Evolutionary conservation across 495 filamentous ascomycete genomes (phyloP).

Genomic region (Penicillium taxi): DNA sequence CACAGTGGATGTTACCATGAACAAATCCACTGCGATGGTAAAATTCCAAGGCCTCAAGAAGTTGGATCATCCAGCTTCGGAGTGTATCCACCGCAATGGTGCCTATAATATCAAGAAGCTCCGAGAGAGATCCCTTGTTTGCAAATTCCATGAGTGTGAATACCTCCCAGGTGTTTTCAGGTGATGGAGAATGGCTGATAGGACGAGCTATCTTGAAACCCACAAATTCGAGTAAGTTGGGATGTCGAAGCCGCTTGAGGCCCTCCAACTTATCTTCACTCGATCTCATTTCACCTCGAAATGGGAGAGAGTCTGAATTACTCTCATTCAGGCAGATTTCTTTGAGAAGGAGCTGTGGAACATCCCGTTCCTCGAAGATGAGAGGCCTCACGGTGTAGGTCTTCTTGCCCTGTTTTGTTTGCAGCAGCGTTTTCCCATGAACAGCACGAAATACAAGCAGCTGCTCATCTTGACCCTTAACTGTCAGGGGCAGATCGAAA

Average conservation of each 20-base stretch:
- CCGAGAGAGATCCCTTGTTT: constrained; percentile 72
- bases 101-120: constrained; percentile 70
- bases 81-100: constrained; percentile 63
- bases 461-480: constrained; percentile 51
- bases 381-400: constrained; percentile 64
- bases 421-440: constrained; percentile 50
- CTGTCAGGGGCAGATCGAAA: constrained; percentile 63
- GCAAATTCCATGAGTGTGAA: constrained; percentile 69
- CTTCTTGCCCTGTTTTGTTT: constrained; percentile 48
- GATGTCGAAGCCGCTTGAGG: constrained; percentile 64
- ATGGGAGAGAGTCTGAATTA: constrained; percentile 39
- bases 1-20: constrained; percentile 69
- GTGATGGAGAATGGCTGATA: constrained; percentile 15
- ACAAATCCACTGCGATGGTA: constrained; percentile 74
- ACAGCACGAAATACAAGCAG: constrained; percentile 55
- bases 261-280: constrained; percentile 68
- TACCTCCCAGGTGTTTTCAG: constrained; percentile 59
- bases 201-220: constrained; percentile 66
- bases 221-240: constrained; percentile 68
- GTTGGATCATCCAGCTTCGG: constrained; percentile 76
- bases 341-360: constrained; percentile 63
- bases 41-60: constrained; percentile 85
- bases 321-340: constrained; percentile 34
- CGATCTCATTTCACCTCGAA: constrained; percentile 46
- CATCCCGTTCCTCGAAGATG: constrained; percentile 40